Base-by-base conservation (phyloP, 2,329 filamentous ascomycete genomes). In the Trichoderma cornu-damae region DNA sequence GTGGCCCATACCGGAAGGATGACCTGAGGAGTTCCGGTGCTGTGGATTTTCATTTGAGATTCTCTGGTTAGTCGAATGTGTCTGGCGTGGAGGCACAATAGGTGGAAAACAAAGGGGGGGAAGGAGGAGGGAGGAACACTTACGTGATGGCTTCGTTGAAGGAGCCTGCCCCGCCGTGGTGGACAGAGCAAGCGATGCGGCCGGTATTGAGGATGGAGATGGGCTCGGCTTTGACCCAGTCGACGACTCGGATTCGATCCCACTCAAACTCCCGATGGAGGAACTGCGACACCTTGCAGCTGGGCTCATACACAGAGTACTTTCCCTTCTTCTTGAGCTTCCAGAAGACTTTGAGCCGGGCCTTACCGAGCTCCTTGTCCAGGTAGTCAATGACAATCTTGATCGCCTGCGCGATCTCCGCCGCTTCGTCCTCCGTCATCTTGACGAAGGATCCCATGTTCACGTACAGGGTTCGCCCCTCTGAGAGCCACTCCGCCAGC, bases 141-240 rank as follows among this genome's bases (percentile, higher is more conserved):
- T 63, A 72, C 72, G 65, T 63, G 8, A 73, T 44, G 0, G 72
- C 70, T 55, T 75, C 73, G 32, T 70, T 65, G 61, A 69, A 75
- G 0, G 75, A 77, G 56, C 75, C 79, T 0, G 76, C 73, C 3
- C 77, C 77, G 6, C 77, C 77, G 57, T 79, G 77, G 51, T 77
- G 72, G 2, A 79, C 67, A 8, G 73, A 70, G 24, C 72, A 74
- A 2, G 69, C 65, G 4, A 79, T 63, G 14, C 69, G 62, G 0
- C 73, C 73, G 3, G 68, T 70, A 26, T 69, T 62, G 5, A 79
- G 62, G 4, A 75, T 57, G 0, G 71, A 64, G 1, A 63, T 61
- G 0, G 75, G 75, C 34, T 77, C 70, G 0, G 71, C 67, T 3
- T 65, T 62, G 2, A 79, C 40, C 76, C 77, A 79, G 4, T 71